phyloP scores from a whole-genome alignment of 331 rosid genomes.

The Phaseolus coccineus region DNA sequence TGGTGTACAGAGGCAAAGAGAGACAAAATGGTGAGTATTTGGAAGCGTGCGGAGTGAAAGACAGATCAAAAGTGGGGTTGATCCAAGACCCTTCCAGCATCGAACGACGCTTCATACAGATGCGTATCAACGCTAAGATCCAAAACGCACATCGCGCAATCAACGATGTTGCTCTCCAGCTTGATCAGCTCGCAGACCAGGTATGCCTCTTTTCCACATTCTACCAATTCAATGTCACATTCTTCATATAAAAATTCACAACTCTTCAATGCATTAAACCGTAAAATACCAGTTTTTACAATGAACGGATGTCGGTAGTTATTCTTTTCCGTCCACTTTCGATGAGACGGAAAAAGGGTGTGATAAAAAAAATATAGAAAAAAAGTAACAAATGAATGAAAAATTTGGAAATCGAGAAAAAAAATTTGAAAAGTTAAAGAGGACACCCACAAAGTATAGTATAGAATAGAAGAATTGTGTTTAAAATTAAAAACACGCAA shows the following conservation, averaged over 20 bases:
- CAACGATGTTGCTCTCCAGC: conserved; percentile 50
- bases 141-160: conserved; percentile 72
- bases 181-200: conserved; percentile 73
- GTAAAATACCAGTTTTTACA: too few relatives aligned
- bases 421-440: too few relatives aligned
- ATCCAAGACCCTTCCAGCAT: conserved; percentile 79
- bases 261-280: neutral
- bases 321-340: too few relatives aligned
- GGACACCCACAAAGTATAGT: too few relatives aligned
- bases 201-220: conserved; percentile 39
- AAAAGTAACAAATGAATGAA: too few relatives aligned
- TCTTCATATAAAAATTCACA: neutral
- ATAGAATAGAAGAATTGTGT: too few relatives aligned
- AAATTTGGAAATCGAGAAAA: too few relatives aligned
- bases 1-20: conserved; percentile 70
- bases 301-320: too few relatives aligned
- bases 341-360: too few relatives aligned
- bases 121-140: conserved; percentile 66
- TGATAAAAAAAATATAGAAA: too few relatives aligned
- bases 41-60: conserved; percentile 82
- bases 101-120: conserved; percentile 62
- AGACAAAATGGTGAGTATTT: conserved; percentile 71
- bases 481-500: too few relatives aligned
- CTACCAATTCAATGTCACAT: neutral
- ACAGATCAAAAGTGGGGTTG: conserved; percentile 66